Evolutionary conservation across 176 grass and related monocot species (phyloP), one percentile per base, ranked within the genome.

Genomic region (Aegilops longissima): DNA sequence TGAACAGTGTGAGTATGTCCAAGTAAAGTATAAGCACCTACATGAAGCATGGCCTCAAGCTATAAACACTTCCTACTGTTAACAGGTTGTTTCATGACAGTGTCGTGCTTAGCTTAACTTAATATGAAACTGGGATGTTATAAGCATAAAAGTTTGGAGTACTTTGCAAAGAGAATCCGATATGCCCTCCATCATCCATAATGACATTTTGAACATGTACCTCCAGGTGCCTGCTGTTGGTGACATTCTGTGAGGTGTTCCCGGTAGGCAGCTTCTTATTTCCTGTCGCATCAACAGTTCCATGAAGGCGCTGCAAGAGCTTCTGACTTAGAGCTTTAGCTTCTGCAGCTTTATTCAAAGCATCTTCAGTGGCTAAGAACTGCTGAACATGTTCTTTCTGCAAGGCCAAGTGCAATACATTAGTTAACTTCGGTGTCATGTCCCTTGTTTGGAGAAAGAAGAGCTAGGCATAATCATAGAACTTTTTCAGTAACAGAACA

Each of bases 351-450:
- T 98, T 98, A 69, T 98, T 98, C 84, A 93, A 89, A 88, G 97
- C 97, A 94, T 98, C 97, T 91, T 98, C 97, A 23, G 94, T 96
- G 71, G 94, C 97, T 76, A 98, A 93, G 92, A 98, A 98, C 70
- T 98, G 97, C 54, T 98, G 97, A 21, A 98, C 97, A 85, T 98
- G 97, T 80, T 95, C 97, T 93, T 98, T 98, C 97, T 98, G 88
- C 65, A 91, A 94, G 80, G 73, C 21, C 78, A 93, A 80, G 85
- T 77, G 85, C 80, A 83, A 86, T 45, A 61, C 44, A 84, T 7
- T 69, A 67, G 62, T 90, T 76, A 77, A 83, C 69, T 75, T 84
- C 36, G 80, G 79, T 69, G 61, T 47, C 70, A 91, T 79, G 31
- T 83, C 36, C 49, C 75, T 58, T 59, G 65, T 16, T 76, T 31